phyloP scores from a whole-genome alignment of 306 rosid species.

The Abrus precatorius region DNA sequence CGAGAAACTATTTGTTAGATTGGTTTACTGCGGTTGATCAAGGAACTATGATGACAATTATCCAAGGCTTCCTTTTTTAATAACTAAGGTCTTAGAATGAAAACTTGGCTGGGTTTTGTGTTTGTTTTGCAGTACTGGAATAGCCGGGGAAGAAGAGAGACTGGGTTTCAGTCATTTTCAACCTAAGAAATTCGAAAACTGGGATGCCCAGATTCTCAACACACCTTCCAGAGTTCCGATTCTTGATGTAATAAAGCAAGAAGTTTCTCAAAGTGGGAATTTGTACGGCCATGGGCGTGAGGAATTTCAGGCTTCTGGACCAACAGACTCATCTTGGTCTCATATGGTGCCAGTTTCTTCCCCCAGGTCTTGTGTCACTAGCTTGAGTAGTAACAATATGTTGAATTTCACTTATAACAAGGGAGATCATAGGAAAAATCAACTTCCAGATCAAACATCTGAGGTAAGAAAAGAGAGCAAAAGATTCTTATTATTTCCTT shows the following conservation, averaged over 20 bases:
- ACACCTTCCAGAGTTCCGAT: constrained; percentile 45
- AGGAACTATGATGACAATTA: neutral
- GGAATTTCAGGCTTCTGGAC: constrained; percentile 52
- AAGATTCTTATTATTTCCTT: neutral
- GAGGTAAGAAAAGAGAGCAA: constrained; percentile 56
- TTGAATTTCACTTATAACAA: constrained; percentile 74
- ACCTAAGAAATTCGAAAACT: constrained; percentile 57
- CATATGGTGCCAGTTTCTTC: constrained; percentile 70
- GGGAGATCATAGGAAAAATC: constrained; percentile 50
- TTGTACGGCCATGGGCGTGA: constrained; percentile 54
- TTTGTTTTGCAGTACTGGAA: constrained; percentile 64
- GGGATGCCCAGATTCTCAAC: constrained; percentile 62
- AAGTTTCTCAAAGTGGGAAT: constrained; percentile 57
- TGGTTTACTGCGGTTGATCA: neutral
- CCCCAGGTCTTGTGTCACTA: constrained; percentile 64
- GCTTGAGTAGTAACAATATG: constrained; percentile 53
- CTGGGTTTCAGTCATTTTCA: constrained; percentile 57
- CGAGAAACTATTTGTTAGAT: neutral
- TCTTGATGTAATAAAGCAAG: constrained; percentile 68
- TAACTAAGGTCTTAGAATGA: neutral
- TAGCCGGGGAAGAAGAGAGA: constrained; percentile 69
- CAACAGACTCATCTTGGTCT: constrained; percentile 55
- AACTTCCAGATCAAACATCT: constrained; percentile 58
- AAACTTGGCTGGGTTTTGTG: neutral
- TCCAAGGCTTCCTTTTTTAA: neutral